Evolutionary conservation across 495 filamentous ascomycete species (phyloP), one percentile per base, ranked within the genome.

Genomic region (Cudoniella acicularis): DNA sequence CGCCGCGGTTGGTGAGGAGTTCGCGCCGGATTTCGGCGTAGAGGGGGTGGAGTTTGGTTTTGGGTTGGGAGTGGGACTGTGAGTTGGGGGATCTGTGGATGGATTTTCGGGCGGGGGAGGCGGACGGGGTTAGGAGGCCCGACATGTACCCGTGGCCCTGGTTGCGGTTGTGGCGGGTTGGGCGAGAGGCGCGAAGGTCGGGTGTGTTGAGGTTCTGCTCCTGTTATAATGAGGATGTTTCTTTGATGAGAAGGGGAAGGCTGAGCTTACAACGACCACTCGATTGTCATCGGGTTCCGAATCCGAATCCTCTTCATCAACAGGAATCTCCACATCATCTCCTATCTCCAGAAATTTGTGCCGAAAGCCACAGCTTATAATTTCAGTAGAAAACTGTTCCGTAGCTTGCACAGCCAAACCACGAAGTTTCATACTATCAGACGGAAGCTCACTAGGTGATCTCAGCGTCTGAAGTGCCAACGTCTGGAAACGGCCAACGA

Each of bases 311-410:
- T 9, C 26, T 10, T 13, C 4, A 6, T 17, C 2, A 41, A 20
- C 17, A 23, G 18, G 30, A 2, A 18, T 30, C 10, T 27, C 23
- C 18, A 16, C 17, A 30, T 20, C 22, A 2, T 59, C 36, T 10
- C 40, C 57, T 13, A 59, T 59, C 23, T 54, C 41, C 16, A 58
- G 48, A 58, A 58, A 58, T 8, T 50, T n/a, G 22, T 41, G 43
- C 2, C 21, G 40, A 20, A 62, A 26, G 20, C 61, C 53, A 50
- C 52, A 52, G 41, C 45, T 50, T 27, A 26, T 62, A 22, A 65
- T 49, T 21, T 59, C 48, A 25, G 52, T 42, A 18, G 50, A 26
- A n/a, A 56, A 65, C 13, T 1, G 21, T 25, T 52, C 21, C 8
- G 42, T 30, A 16, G 18, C 26, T 4, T 22, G 4, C 10, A 17